Evolutionary conservation across 495 filamentous ascomycete species (phyloP), one percentile per base, ranked within the genome.

Genomic region (Lasiosphaeria miniovina): DNA sequence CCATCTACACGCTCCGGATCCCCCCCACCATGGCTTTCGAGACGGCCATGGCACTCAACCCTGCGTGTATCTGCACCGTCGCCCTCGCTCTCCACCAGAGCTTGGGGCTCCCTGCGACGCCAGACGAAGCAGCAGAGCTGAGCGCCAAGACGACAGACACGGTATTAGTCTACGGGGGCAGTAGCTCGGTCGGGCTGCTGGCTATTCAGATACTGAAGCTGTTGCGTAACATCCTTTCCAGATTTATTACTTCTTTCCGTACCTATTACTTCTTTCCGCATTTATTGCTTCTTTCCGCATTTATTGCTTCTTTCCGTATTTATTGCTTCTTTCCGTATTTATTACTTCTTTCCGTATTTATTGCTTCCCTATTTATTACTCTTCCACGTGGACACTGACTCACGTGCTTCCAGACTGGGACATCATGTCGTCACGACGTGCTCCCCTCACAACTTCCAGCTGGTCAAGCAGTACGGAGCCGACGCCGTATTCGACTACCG

Each of bases 401-500:
- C 24, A 24, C 24, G 24, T 24, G 24, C 24, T 24, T 24, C 2
- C 24, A 24, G 24, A 24, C 24, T 24, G 32, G 80, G 81, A 8
- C 69, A 74, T 32, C 65, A 71, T 4, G 74, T 79, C 10, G 76
- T 86, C 45, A 70, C 79, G 6, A 85, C 82, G 0, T 84, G 83
- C 59, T 86, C 84, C 0, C 77, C 79, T 0, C 67, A 65, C 10
- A 88, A 87, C 68, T 82, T 83, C 55, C 73, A 77, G 4, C 67
- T 86, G 5, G 78, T 81, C n/a, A 68, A 72, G 34, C 66, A 57
- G 3, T 77, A 77, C 31, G 85, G 86, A 5, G 84, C 83, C 0
- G 73, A 74, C 40, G 61, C 68, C 9, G 77, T 79, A 0, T 86
- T 83, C 60, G 82, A 88, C 69, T 87, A 87, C 67, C 67, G 72